phyloP scores from a whole-genome alignment of 164 flowering plant genomes.

The Macadamia tetraphylla region DNA sequence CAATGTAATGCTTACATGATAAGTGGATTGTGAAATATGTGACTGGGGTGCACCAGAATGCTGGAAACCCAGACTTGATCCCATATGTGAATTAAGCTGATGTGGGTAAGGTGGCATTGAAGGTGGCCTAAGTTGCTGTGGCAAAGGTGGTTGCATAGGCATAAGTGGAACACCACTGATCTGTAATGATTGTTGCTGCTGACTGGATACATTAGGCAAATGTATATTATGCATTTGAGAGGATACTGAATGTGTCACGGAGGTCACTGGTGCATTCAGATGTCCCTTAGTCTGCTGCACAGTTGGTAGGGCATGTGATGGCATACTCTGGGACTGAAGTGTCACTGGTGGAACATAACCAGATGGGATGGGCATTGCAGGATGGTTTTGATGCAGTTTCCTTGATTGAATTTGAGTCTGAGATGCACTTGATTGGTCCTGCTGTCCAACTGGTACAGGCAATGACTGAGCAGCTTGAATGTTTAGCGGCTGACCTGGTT shows the following conservation, averaged over 20 bases:
- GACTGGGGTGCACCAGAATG: constrained; percentile 49
- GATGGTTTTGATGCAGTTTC: constrained; percentile 41
- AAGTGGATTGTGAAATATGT: constrained; percentile 61
- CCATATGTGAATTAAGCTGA: constrained; percentile 62
- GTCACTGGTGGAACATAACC: constrained; percentile 30
- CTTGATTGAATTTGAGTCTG: constrained; percentile 34
- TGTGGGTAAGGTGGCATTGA: constrained; percentile 48
- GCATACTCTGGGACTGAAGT: constrained; percentile 37
- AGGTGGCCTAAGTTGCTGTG: constrained; percentile 59
- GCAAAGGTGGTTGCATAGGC: constrained; percentile 67
- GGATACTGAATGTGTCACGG: constrained; percentile 46
- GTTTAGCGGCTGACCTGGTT: constrained; percentile 36
- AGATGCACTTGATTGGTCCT: constrained; percentile 43
- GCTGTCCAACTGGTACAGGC: constrained; percentile 33
- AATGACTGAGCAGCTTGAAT: constrained; percentile 31
- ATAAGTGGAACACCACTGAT: constrained; percentile 39
- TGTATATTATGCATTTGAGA: constrained; percentile 49
- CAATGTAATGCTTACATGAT: constrained; percentile 51
- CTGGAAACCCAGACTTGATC: constrained; percentile 54
- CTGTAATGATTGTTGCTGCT: constrained; percentile 56
- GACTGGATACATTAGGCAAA: constrained; percentile 40
- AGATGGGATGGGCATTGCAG: constrained; percentile 30
- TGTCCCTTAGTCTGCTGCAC: constrained; percentile 46
- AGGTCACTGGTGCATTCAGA: constrained; percentile 32
- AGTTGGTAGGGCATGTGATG: constrained; percentile 39